Percentiles rank a stretch among this genome's conserved stretches.
Conservation (phyloP, 805 yeast genomes). For the Candida khao-thaluensis region DNA sequence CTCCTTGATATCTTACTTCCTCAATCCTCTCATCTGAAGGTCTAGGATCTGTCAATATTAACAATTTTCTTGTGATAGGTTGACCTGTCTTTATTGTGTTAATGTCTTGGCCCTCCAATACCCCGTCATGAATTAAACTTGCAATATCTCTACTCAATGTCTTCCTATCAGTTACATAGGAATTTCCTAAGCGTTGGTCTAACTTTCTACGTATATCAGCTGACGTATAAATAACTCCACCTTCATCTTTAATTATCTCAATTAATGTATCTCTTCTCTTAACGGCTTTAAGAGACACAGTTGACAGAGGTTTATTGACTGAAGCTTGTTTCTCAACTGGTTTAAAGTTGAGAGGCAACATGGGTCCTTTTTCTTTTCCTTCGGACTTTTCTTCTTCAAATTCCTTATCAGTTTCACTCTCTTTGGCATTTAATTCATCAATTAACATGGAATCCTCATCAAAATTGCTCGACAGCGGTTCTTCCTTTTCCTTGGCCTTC, state of each 20-base stretch:
- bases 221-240: constrained; percentile 39
- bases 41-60: constrained; percentile 30
- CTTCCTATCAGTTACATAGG: constrained; percentile 36
- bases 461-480: not conserved
- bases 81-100: constrained; percentile 27
- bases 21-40: constrained; percentile 32
- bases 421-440: not conserved
- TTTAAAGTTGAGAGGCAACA: constrained; percentile 4
- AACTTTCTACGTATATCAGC: constrained; percentile 31
- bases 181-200: constrained; percentile 27
- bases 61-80: constrained; percentile 27
- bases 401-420: not conserved
- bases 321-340: not conserved
- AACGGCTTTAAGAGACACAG: constrained; percentile 23
- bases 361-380: not conserved
- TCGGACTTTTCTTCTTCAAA: not conserved
- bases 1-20: constrained; percentile 23
- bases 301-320: not conserved
- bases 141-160: constrained; percentile 41
- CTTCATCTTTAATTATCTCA: constrained; percentile 30
- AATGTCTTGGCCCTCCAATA: constrained; percentile 24
- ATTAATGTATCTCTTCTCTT: constrained; percentile 30
- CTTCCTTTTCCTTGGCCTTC: not conserved
- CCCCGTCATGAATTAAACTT: constrained; percentile 21
- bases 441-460: not conserved